phyloP scores from a whole-genome alignment of 2,329 filamentous ascomycete species.

The Ceratocystis albifundus region DNA sequence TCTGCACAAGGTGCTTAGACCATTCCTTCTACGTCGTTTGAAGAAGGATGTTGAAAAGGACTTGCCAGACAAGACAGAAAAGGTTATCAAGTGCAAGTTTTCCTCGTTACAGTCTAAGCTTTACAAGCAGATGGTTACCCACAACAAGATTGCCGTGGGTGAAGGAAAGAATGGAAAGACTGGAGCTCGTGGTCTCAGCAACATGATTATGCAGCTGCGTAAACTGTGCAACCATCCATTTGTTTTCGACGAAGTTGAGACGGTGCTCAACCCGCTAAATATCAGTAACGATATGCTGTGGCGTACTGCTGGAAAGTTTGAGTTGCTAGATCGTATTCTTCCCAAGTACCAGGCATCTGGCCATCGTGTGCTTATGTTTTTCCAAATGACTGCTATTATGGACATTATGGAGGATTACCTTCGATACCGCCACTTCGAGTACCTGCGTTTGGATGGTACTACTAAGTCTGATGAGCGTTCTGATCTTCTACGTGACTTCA shows the following conservation, averaged over 20 bases:
- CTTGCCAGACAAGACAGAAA: slow-evolving; percentile 95
- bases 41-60: slow-evolving; percentile 99
- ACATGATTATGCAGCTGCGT: slow-evolving; percentile 99
- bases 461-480: slow-evolving; percentile 97
- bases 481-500: slow-evolving; percentile 78
- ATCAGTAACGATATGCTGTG: slow-evolving; percentile 87
- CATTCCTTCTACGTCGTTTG: slow-evolving; percentile 92
- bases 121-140: slow-evolving; percentile 94
- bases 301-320: slow-evolving; percentile 94
- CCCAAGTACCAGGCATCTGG: slow-evolving; percentile 87
- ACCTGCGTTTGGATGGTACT: slow-evolving; percentile 86
- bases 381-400: slow-evolving; percentile 99
- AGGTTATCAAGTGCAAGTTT: slow-evolving; percentile 98
- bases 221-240: slow-evolving; percentile 99
- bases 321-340: slow-evolving; percentile 79
- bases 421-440: slow-evolving; percentile 68
- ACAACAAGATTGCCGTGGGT: slow-evolving; percentile 88
- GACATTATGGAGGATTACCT: slow-evolving; percentile 99
- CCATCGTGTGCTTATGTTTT: slow-evolving; percentile 98
- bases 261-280: slow-evolving; percentile 86
- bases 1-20: slow-evolving; percentile 91
- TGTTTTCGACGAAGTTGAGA: slow-evolving; percentile 95
- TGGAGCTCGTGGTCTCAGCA: slow-evolving; percentile 85
- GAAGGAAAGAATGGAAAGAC: slow-evolving; percentile 94
- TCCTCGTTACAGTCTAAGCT: slow-evolving; percentile 85